Percentiles rank a stretch among this genome's conserved stretches.
Evolutionary conservation across 805 yeast species (phyloP).

Genomic region (Nakazawaea molendinolei): DNA sequence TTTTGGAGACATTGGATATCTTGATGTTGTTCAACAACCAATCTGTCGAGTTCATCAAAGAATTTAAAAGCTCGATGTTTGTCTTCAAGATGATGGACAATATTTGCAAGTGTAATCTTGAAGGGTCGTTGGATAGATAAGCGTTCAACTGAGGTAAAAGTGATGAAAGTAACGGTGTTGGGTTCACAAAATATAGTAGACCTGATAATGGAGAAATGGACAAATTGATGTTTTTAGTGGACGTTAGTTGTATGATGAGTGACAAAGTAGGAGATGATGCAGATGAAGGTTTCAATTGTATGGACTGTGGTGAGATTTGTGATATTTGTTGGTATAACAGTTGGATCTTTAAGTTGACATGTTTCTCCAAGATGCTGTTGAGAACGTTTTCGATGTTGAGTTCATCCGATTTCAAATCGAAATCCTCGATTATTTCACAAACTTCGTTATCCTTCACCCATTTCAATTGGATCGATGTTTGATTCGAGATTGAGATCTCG

Average conservation of each 20-base stretch:
- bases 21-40: constrained; percentile 58
- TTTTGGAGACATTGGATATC: constrained; percentile 27
- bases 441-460: constrained; percentile 59
- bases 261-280: constrained; percentile 13
- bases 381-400: constrained; percentile 30
- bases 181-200: constrained; percentile 36
- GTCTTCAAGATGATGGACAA: constrained; percentile 43
- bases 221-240: constrained; percentile 22
- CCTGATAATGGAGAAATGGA: constrained; percentile 32
- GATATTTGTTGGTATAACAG: constrained; percentile 25
- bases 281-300: constrained; percentile 7
- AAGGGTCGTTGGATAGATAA: constrained; percentile 13
- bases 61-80: constrained; percentile 42
- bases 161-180: constrained; percentile 31
- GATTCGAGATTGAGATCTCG: constrained; percentile 51
- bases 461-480: constrained; percentile 40
- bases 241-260: constrained; percentile 22
- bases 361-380: constrained; percentile 31
- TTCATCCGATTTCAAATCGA: constrained; percentile 23
- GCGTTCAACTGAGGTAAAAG: constrained; percentile 21
- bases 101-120: constrained; percentile 23
- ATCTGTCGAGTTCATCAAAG: constrained; percentile 55
- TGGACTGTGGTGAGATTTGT: constrained; percentile 19
- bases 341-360: constrained; percentile 28
- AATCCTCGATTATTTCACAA: constrained; percentile 23